A percentile compares a stretch with the other conserved stretches of the same genome.
These are phyloP conservation scores for Trichoderma sp. DNA, from an alignment of 2,329 filamentous ascomycete species.

Conservation along the genomic window DNA sequence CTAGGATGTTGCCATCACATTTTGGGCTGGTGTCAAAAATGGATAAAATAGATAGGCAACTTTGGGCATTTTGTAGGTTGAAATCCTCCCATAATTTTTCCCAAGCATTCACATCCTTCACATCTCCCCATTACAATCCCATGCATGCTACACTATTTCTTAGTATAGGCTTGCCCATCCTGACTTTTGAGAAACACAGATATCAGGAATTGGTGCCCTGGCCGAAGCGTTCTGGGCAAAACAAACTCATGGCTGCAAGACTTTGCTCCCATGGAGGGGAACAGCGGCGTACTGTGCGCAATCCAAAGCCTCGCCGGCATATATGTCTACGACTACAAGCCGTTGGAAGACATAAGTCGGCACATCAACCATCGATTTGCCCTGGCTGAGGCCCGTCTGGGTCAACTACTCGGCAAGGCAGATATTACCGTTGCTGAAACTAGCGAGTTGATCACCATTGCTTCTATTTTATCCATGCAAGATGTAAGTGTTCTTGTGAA, in stretches of 20 bases:
- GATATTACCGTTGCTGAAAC: conserved; percentile 26
- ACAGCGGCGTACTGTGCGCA: conserved; percentile 34
- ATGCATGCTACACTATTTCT: background rate
- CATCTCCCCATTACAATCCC: background rate
- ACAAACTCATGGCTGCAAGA: conserved; percentile 42
- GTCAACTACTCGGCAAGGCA: conserved; percentile 27
- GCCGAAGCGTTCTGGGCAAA: conserved; percentile 36
- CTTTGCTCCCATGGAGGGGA: conserved; percentile 39
- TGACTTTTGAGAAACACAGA: conserved; percentile 28
- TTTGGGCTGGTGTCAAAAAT: conserved; percentile 35
- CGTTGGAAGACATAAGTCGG: conserved; percentile 31
- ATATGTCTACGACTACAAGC: conserved; percentile 41
- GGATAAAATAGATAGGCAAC: conserved; percentile 33
- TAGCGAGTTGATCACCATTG: conserved; percentile 37
- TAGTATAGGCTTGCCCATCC: background rate
- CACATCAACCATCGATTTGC: conserved; percentile 35
- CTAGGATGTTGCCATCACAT: conserved; percentile 26
- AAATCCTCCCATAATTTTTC: background rate
- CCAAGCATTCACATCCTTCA: background rate
- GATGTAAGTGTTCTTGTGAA: conserved; percentile 30
- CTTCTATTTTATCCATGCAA: conserved; percentile 39
- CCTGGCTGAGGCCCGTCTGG: conserved; percentile 32
- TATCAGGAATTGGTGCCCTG: conserved; percentile 40
- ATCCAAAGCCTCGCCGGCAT: conserved; percentile 41
- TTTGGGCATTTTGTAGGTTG: conserved; percentile 38